Base-by-base conservation (phyloP, 768 basidiomycete species). In the Cystofilobasidium macerans region DNA sequence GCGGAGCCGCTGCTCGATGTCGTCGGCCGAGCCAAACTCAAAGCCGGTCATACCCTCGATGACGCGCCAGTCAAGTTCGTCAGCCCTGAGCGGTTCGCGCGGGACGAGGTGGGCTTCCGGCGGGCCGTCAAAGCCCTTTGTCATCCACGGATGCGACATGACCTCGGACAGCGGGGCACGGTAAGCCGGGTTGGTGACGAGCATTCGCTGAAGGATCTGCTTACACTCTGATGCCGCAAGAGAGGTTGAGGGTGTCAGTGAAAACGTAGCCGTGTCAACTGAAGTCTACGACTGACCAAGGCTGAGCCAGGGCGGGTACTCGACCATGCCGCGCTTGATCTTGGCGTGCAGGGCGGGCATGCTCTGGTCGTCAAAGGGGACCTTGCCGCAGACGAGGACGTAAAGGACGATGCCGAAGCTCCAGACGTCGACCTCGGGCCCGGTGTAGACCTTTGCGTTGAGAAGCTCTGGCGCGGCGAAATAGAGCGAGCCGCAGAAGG, bases 311-410 rank as follows among this genome's bases (percentile, higher is more conserved):
- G 88, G 88, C 0, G 94, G 94, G 73, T 98, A 98, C 73, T 99
- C 95, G 36, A 97, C 93, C 45, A 92, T 78, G 0, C 95, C 94
- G 6, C 93, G 85, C 76, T 99, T 99, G 77, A 99, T 99, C 79
- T 98, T 99, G 30, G 95, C 95, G 75, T 98, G 95, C 61, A 99
- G 78, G 0, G 95, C 95, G 1, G 95, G 94, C 95, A 98, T 99
- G 74, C 87, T 92, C 77, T 98, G 91, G 75, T 99, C 95, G 72
- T 99, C 95, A 74, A 99, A 98, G 0, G 95, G 94, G 3, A 99
- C 95, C 78, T 95, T 97, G 57, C 95, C 95, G 74, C 94, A 99
- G 0, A 99, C 93, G 60, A 99, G 82, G 24, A 95, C 92, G 72
- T 98, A 98, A 30, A 99, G 82, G 8, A 99, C 95, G 70, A 99